These are phyloP conservation scores for Lagenidium sp. DNA, from an alignment of 352 stramenopile species.

Conservation along the genomic window DNA sequence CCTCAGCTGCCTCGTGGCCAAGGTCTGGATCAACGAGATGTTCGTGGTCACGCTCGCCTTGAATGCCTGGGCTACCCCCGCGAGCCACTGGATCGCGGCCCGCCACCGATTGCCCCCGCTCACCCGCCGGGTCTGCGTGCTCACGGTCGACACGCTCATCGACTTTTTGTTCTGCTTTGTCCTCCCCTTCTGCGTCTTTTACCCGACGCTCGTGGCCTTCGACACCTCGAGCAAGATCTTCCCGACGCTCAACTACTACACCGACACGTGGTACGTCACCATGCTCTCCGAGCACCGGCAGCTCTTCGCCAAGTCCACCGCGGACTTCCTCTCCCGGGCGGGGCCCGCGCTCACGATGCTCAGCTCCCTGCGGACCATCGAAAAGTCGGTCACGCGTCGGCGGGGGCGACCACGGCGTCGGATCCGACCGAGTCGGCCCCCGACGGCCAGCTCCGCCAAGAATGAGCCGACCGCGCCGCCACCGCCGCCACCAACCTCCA, in stretches of 20 bases:
- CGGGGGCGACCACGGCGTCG: too few relatives aligned
- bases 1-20: slow-evolving; percentile 5
- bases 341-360: background rate
- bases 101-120: too few relatives aligned
- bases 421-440: background rate
- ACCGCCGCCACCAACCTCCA: too few relatives aligned
- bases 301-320: slow-evolving; percentile 1
- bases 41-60: slow-evolving; percentile 6
- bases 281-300: background rate
- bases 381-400: background rate
- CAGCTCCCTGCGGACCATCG: background rate
- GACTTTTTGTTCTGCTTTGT: slow-evolving; percentile 10
- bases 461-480: background rate
- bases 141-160: slow-evolving; percentile 7
- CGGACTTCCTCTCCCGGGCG: background rate
- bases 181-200: slow-evolving; percentile 9
- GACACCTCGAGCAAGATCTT: background rate
- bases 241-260: background rate
- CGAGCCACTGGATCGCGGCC: too few relatives aligned
- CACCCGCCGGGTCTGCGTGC: background rate
- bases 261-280: slow-evolving; percentile 2
- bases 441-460: background rate
- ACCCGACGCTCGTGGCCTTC: slow-evolving; percentile 2
- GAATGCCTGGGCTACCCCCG: slow-evolving; percentile 2
- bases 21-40: slow-evolving; percentile 7